These are phyloP conservation scores for Coelastrella sp. DNA, from an alignment of 139 green algal genomes.

Conservation along the genomic window DNA sequence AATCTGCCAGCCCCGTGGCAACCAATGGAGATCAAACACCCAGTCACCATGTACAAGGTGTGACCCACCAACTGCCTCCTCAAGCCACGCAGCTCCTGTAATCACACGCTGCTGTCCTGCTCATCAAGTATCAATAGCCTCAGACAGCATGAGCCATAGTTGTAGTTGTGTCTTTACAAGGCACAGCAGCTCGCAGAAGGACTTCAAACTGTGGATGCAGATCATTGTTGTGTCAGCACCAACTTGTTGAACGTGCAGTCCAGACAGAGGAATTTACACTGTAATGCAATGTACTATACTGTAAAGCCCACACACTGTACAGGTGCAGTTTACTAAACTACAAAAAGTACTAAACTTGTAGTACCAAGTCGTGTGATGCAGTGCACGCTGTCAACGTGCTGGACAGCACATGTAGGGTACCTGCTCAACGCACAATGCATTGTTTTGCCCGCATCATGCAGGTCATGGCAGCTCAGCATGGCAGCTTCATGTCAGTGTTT, in stretches of 20 bases:
- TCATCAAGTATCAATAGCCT: not conserved
- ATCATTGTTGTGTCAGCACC: too few relatives aligned
- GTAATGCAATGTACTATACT: too few relatives aligned
- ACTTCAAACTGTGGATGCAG: too few relatives aligned
- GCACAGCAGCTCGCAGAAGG: too few relatives aligned
- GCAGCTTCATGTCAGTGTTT: slow-evolving; percentile 30
- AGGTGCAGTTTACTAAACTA: not conserved
- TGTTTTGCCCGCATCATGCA: not conserved
- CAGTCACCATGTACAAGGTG: slow-evolving; percentile 21
- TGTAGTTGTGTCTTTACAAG: too few relatives aligned
- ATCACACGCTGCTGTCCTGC: not conserved
- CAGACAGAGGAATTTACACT: too few relatives aligned
- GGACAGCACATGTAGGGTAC: not conserved
- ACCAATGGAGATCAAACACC: not conserved
- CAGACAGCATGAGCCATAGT: not conserved
- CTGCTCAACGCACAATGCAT: not conserved
- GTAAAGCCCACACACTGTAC: not conserved
- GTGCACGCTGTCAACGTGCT: not conserved
- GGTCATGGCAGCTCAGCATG: slow-evolving; percentile 18
- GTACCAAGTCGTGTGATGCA: not conserved
- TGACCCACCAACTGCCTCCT: not conserved
- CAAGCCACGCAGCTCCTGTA: not conserved
- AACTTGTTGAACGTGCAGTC: too few relatives aligned
- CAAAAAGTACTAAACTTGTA: not conserved
- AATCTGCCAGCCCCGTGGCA: slow-evolving; percentile 26